Base-by-base conservation (phyloP, 257 asterid genomes). In the Lantana camara region DNA sequence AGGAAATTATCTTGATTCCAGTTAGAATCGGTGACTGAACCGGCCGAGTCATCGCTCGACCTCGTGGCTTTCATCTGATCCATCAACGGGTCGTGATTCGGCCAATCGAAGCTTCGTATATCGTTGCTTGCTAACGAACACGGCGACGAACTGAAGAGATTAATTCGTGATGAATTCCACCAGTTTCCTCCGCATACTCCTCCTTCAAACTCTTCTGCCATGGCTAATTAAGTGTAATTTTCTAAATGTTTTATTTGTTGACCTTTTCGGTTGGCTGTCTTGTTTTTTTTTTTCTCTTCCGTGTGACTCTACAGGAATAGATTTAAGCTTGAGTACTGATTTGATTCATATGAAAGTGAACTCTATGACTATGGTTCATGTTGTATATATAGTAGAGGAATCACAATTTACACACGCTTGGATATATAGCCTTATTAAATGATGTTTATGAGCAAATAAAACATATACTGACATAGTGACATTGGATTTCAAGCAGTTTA, bases 161-260 rank as follows among this genome's bases (percentile, higher is more conserved):
- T n/a, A n/a, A n/a, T 75, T 67, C 80, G 73, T 5, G 89, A 60
- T 19, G 91, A 65, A 66, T 50, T 85, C 90, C 94, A 87, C 91
- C 90, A 85, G 44, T 68, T 77, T 38, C 83, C 89, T 37, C 91
- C 89, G 57, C 85, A 82, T 30, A 83, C 80, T 24, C 78, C 89
- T 0, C 85, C 89, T 56, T 75, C 72, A 34, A 78, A 80, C 35
- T 87, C 94, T 67, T 85, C 95, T 16, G 73, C 85, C 95, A 90
- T 79, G 63, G 12, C 51, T 9, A 46, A 10, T 23, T 35, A 3
- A 30, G 19, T 27, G 4, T 17, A 21, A 45, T 24, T 12, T 21
- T 42, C 0, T n/a, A 41, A 22, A 55, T 14, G 3, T 1, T 15
- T 2, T 2, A 22, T 20, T 27, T 19, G 5, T 24, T 7, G 8